Evolutionary conservation across 345 rosid genomes (phyloP), one percentile per base, ranked within the genome.

Genomic region (Raphanus raphanistrum): DNA sequence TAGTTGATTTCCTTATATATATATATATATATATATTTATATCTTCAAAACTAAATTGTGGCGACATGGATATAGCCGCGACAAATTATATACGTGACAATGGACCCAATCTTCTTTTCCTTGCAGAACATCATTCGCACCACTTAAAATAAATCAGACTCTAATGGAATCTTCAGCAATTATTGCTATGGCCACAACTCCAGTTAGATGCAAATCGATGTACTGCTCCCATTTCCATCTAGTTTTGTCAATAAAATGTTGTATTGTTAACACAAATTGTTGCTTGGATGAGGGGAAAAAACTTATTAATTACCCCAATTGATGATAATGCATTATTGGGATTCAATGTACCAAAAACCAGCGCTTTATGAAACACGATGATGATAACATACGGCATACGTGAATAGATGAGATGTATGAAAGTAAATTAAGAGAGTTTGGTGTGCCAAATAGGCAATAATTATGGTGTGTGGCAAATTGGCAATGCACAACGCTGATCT

Each of bases 121-220:
- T 60, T 27, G 48, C 68, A 72, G 58, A 58, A 71, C 55, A 71
- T 27, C 41, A 59, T 71, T 59, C 8, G n/a, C 33, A 71, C 31
- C 68, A 63, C 68, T 62, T 29, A 73, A 3, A 73, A 28, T 43
- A 73, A 73, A 62, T 73, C 68, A 63, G 69, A 32, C 69, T 60
- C 15, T 50, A 27, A 27, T 74, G 78, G 78, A 74, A 74, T 66
- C 78, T 57, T 75, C 72, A 32, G 12, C 78, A 75, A 66, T 75
- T 66, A 75, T 66, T 75, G 72, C 43, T 25, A 28, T 55, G 57
- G 57, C 78, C 65, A 66, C 58, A 57, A 17, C 32, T 74, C 78
- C 77, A 50, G 52, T 50, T 21, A 63, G n/a, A 48, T 16, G 17
- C 50, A 31, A 62, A 31, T 73, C 52, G 36, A 33, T 33, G 1